Evolutionary conservation across 2,329 filamentous ascomycete species (phyloP).

Genomic region (Neodidymelliopsis sp.): DNA sequence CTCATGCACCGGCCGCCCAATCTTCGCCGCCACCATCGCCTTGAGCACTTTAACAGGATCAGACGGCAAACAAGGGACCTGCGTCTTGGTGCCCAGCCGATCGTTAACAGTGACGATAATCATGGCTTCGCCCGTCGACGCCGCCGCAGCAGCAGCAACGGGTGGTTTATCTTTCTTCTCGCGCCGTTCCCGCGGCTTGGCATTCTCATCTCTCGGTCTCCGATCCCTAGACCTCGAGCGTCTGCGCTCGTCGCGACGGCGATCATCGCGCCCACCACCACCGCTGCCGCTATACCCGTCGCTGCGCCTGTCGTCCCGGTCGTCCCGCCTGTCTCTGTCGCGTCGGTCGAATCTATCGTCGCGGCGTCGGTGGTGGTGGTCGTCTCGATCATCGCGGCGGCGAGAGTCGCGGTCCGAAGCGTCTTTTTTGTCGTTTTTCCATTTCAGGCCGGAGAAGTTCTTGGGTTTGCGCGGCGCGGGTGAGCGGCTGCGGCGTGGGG

Average conservation of each 20-base stretch:
- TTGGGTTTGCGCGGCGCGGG: constrained; percentile 35
- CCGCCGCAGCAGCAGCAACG: constrained; percentile 36
- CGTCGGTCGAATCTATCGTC: too few relatives aligned
- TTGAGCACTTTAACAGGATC: constrained; percentile 90
- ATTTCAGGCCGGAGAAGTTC: constrained; percentile 63
- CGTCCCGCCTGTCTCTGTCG: constrained; percentile 1
- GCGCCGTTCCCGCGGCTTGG: constrained; percentile 11
- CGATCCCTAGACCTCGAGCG: background rate
- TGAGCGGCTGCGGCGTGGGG: constrained; percentile 34
- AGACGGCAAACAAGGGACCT: constrained; percentile 85
- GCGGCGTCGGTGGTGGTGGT: constrained; percentile 11
- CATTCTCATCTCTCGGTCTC: constrained; percentile 15
- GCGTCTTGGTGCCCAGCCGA: constrained; percentile 92
- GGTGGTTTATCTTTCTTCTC: constrained; percentile 42
- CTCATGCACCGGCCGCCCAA: constrained; percentile 88
- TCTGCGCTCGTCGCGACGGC: constrained; percentile 20
- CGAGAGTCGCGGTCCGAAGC: constrained; percentile 46
- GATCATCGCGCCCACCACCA: constrained; percentile 1
- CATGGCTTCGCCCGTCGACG: constrained; percentile 71
- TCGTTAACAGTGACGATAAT: constrained; percentile 96
- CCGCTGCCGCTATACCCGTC: background rate
- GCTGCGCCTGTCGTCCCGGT: background rate
- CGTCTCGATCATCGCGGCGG: constrained; percentile 47
- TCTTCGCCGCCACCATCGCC: constrained; percentile 86
- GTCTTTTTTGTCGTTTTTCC: constrained; percentile 56